Evolutionary conservation across 306 rosid species (phyloP), one percentile per base, ranked within the genome.

Genomic region (Cucurbita moschata): DNA sequence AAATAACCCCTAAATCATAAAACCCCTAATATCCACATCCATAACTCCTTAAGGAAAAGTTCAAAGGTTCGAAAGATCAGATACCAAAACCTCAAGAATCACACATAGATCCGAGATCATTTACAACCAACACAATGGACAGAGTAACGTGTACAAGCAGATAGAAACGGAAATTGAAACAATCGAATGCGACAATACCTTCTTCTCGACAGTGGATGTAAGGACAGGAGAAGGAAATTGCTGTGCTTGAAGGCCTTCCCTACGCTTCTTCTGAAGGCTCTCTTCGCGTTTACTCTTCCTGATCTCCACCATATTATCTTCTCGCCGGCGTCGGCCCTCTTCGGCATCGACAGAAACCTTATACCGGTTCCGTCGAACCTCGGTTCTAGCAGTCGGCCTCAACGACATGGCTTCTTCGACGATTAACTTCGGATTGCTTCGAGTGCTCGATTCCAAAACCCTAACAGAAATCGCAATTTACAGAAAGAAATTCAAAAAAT

Each of bases 251-350:
- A 88, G 89, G 19, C 94, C 90, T 79, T 86, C 90, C 54, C 90
- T 90, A 19, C 94, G 88, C 83, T 88, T 88, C 86, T 88, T 88
- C 81, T 51, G 86, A 61, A 88, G 82, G 73, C 90, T 88, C 78
- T 88, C 94, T 79, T 88, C 94, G 12, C 94, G 90, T 77, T 86
- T 88, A 70, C 81, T 88, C 83, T 88, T 88, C 5, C 94, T 87
- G 89, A 88, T 88, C 94, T 88, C 94, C 3, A 88, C 94, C 90
- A 88, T 81, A 43, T 88, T 86, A 76, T 88, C 94, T 77, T 88
- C 94, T 58, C 94, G 79, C 71, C 94, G 61, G 47, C 94, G 85
- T 52, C 94, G 90, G 43, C 94, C 90, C 69, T 88, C 94, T 10
- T 88, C 94, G 9, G 94, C 90, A 55, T 86, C 90, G n/a, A 88